Evolutionary conservation across 805 yeast species (phyloP).

Genomic region (Myxozyma vanderwaltii): DNA sequence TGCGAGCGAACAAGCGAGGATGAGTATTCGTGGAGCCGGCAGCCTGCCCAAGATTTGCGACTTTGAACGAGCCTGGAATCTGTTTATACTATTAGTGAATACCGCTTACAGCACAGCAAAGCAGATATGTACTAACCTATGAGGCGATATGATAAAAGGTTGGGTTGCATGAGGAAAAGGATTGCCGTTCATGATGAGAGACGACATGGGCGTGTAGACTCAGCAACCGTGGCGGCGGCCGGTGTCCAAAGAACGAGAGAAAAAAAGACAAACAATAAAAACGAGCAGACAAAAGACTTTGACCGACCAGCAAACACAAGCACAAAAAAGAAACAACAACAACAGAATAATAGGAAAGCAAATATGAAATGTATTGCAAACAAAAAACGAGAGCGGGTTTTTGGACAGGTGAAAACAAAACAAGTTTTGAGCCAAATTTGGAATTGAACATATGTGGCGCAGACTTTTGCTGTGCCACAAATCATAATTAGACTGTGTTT

Average conservation of each 20-base stretch:
- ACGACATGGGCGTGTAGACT: conserved; percentile 4
- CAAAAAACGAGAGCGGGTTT: too few relatives aligned
- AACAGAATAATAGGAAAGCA: neutral
- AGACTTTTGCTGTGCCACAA: neutral
- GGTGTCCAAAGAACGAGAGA: neutral
- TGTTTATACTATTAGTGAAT: neutral
- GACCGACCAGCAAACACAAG: neutral
- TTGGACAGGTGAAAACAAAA: too few relatives aligned
- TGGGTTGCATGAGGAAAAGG: conserved; percentile 22
- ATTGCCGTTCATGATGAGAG: conserved; percentile 28
- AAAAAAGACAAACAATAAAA: neutral
- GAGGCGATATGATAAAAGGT: conserved; percentile 35
- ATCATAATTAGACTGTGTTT: too few relatives aligned
- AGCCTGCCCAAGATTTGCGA: conserved; percentile 15
- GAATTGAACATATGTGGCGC: neutral
- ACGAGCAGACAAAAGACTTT: neutral
- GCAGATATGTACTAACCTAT: conserved; percentile 30
- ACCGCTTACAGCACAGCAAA: neutral
- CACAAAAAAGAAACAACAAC: neutral
- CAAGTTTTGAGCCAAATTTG: neutral
- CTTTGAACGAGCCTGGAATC: conserved; percentile 29
- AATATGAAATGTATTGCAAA: too few relatives aligned
- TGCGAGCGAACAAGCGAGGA: conserved; percentile 22
- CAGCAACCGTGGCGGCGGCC: neutral
- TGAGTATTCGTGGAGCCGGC: conserved; percentile 5